Evolutionary conservation across 352 stramenopile species (phyloP).

Genomic region (Thalassiosira livingstoniorum): DNA sequence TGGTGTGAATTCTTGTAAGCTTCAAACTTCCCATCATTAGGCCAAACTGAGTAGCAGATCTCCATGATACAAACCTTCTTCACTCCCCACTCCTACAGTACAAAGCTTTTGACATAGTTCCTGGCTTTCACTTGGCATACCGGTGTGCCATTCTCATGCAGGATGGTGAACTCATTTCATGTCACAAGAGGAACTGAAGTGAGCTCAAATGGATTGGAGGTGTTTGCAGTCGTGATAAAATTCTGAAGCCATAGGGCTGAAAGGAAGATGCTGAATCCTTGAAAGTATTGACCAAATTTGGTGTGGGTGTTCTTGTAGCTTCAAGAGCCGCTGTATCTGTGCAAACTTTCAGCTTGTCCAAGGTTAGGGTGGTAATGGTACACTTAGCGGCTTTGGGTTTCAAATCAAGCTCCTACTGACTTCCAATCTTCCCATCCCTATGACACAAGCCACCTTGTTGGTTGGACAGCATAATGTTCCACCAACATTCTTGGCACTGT

Average conservation of each 20-base stretch:
- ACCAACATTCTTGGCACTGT: constrained; percentile 27
- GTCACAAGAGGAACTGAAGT: neutral
- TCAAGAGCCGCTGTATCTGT: neutral
- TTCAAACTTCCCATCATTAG: neutral
- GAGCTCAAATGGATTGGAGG: neutral
- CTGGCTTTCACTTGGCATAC: neutral
- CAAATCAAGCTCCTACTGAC: neutral
- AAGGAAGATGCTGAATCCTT: neutral
- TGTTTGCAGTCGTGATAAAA: neutral
- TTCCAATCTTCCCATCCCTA: neutral
- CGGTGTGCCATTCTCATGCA: neutral
- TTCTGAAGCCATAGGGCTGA: constrained; percentile 2
- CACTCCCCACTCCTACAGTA: neutral
- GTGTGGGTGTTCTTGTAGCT: neutral
- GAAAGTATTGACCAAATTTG: neutral
- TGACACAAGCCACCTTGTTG: constrained; percentile 12
- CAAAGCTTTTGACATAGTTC: neutral
- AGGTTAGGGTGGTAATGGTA: neutral
- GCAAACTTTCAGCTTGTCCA: neutral
- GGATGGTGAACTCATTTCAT: neutral
- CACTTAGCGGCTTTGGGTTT: neutral
- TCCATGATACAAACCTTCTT: neutral
- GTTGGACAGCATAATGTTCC: neutral
- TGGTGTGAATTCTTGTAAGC: neutral
- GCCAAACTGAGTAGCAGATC: neutral